Evolutionary conservation across 768 basidiomycete species (phyloP).

Genomic region (Gautieria morchelliformis): DNA sequence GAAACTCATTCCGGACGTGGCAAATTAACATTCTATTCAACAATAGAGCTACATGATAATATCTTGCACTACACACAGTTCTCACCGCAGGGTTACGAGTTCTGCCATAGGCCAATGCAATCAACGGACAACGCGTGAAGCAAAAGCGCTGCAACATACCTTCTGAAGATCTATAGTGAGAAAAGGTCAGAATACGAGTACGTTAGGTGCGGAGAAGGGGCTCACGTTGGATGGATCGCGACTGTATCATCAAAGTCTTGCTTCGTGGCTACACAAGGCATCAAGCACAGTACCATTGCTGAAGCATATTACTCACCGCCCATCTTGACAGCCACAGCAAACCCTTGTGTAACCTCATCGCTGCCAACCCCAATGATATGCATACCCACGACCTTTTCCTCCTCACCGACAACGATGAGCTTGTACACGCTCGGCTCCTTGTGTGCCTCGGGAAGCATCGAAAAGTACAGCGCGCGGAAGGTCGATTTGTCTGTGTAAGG

Average conservation of each 20-base stretch:
- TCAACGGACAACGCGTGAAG: neutral
- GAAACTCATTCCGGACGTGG: neutral
- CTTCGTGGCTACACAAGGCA: constrained; percentile 46
- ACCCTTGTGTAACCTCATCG: constrained; percentile 94
- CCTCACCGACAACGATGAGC: constrained; percentile 74
- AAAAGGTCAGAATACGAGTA: neutral
- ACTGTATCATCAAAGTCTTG: constrained; percentile 79
- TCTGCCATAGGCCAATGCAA: neutral
- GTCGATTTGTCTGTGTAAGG: constrained; percentile 54
- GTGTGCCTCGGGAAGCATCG: constrained; percentile 81
- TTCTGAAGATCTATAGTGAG: constrained; percentile 8
- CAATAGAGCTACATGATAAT: too few species aligned
- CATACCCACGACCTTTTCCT: constrained; percentile 93
- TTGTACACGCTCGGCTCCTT: constrained; percentile 96
- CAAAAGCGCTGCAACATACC: neutral
- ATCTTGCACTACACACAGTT: too few species aligned
- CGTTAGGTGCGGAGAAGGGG: neutral
- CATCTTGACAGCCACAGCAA: constrained; percentile 97
- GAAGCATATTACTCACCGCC: constrained; percentile 36
- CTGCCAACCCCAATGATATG: constrained; percentile 88
- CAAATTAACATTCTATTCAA: neutral
- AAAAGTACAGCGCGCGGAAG: constrained; percentile 84
- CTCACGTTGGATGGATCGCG: constrained; percentile 86
- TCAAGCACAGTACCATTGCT: neutral
- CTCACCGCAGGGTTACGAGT: constrained; percentile 5